Evolutionary conservation across 2,329 filamentous ascomycete genomes (phyloP), one percentile per base, ranked within the genome.

Genomic region (Epichloe brachyelytri): DNA sequence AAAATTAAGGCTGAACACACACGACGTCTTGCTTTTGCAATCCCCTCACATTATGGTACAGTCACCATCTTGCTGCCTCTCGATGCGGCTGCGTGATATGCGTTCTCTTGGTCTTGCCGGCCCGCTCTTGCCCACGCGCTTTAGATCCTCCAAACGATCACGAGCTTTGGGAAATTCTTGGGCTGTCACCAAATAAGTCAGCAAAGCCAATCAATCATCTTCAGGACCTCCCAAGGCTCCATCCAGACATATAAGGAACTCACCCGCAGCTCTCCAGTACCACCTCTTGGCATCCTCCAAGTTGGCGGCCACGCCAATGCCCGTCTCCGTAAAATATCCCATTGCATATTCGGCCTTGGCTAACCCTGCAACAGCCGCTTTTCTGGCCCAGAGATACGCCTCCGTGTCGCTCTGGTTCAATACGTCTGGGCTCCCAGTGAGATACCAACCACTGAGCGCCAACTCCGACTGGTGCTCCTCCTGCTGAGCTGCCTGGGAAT

Each of bases 341-440:
- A 98, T 95, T 0, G 91, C 93, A 69, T 96, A 97, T 70, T 97
- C 87, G 0, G 93, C 93, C 73, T 97, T 98, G 7, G 88, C 83
- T 38, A 96, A 70, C 3, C 91, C 89, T 3, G 88, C 86, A 56
- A 83, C 80, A 0, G 93, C 93, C 2, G 93, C 91, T 68, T 96
- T 97, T 20, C 91, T 77, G 11, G 93, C 91, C 93, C 93, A 98
- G 2, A 98, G 78, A 65, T 96, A 98, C 1, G 93, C 93, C 66
- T 98, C 93, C 0, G 88, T 94, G 60, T 98, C 93, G 63, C 84
- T 95, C 66, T 96, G 91, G 60, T 86, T 82, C 49, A 98, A 71
- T 8, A 97, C 87, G 1, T 87, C 87, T 50, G 94, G 87, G 37
- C 81, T 84, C 1, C 93, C 93, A 0, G 93, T 98, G 43, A 98